Base-by-base conservation (phyloP, 23 red algal species). In the Cyanidiococcus yangmingshanensis region DNA sequence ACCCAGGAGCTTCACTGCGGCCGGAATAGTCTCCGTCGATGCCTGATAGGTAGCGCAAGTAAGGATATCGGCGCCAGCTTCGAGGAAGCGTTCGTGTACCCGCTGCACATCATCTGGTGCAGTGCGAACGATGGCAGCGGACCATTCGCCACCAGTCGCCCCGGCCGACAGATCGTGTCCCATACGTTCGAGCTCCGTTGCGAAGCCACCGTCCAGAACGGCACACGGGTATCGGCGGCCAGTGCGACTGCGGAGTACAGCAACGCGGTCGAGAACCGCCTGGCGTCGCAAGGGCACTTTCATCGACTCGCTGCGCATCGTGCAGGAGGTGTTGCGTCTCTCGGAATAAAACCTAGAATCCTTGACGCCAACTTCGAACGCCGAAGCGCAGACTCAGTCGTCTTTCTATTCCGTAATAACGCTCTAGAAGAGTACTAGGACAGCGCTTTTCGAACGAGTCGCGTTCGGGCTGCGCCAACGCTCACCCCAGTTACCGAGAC, bases 41-140 rank as follows among this genome's bases (percentile, higher is more conserved):
- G 68, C 78, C 78, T 81, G 78, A 81, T 81, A 81, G 40, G 58
- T 59, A 29, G 57, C 40, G 16, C 16, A 59, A 17, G 38, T 81
- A 18, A 81, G 39, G 38, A 81, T 57, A 17, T 81, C 50, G 1
- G 78, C 78, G 41, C 78, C 78, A 2, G 78, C 39, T 36, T 81
- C 78, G 18, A 81, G 39, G 68, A 63, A 81, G 7, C 25, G 21
- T 0, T 39, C 17, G 68, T 81, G 78, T 2, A 81, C 39, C 34
- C 59, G 78, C 38, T 50, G 0, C 3, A 81, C 51, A 81, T 71
- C 58, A 39, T 40, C 29, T 39, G 78, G 78, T 26, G 27, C 32
- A 7, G 35, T 71, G 68, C 40, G 40, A 17, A 81, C 25, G 7
- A 81, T 1, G 40, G 45, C 59, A 34, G 78, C 78, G 21, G 78